Conservation (phyloP, 371 early-diverging fungal species). For the Rhizopus stolonifer region DNA sequence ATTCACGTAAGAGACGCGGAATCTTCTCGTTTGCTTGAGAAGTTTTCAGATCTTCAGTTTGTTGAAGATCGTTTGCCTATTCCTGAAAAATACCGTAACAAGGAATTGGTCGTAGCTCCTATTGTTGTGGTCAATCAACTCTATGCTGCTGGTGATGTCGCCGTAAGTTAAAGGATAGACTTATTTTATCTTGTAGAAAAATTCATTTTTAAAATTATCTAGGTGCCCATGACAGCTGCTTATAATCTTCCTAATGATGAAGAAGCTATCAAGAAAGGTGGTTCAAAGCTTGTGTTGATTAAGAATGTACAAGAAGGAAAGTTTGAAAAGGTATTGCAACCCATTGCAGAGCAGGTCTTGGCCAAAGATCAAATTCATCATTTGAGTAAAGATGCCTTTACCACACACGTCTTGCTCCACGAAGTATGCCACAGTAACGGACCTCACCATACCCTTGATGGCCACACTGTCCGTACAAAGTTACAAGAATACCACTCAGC, state of each 20-base stretch:
- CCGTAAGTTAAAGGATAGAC: conserved; percentile 51
- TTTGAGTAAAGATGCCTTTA: conserved; percentile 73
- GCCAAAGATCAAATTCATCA: conserved; percentile 53
- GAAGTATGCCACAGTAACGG: conserved; percentile 82
- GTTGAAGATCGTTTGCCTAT: conserved; percentile 75
- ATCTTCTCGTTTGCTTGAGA: conserved; percentile 60
- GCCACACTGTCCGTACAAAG: conserved; percentile 67
- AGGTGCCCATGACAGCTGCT: conserved; percentile 70
- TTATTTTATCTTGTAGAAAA: neutral
- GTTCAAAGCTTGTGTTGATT: conserved; percentile 78
- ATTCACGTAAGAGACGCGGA: conserved; percentile 75
- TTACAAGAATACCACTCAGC: conserved; percentile 75
- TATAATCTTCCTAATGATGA: conserved; percentile 86
- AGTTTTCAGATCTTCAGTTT: conserved; percentile 69
- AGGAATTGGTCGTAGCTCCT: conserved; percentile 66
- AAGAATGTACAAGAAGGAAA: conserved; percentile 84
- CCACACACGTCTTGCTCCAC: conserved; percentile 76
- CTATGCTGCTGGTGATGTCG: conserved; percentile 72
- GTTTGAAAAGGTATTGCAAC: conserved; percentile 63
- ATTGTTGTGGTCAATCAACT: conserved; percentile 83
- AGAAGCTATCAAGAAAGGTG: conserved; percentile 70
- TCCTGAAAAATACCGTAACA: conserved; percentile 71
- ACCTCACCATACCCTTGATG: conserved; percentile 63
- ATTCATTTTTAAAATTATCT: neutral
- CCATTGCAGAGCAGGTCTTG: conserved; percentile 67